A percentile compares a stretch with the other conserved stretches of the same genome.
These are phyloP conservation scores for Teratosphaeria nubilosa DNA, from an alignment of 2,329 filamentous ascomycete genomes.

Conservation along the genomic window DNA sequence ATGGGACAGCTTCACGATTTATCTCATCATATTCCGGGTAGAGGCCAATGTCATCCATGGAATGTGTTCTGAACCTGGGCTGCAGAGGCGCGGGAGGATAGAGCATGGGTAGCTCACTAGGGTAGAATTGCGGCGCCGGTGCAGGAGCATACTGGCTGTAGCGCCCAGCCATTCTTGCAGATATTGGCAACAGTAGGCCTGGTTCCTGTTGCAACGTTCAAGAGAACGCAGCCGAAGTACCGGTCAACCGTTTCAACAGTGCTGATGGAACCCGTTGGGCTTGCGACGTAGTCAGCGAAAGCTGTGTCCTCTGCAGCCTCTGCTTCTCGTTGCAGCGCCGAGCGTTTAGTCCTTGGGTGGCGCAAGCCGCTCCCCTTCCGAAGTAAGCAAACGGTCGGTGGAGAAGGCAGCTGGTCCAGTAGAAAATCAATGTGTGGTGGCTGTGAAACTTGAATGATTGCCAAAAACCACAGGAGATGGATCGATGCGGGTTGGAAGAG, in stretches of 20 bases:
- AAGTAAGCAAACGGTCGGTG: constrained; percentile 1
- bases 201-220: constrained; percentile 8
- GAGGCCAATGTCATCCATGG: constrained; percentile 23
- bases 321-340: constrained; percentile 9
- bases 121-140: constrained; percentile 23
- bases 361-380: constrained; percentile 13
- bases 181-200: constrained; percentile 9
- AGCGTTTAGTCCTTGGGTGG: constrained; percentile 12
- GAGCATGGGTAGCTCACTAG: constrained; percentile 18
- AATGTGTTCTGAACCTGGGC: constrained; percentile 12
- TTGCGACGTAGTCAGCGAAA: constrained; percentile 7
- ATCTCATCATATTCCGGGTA: constrained; percentile 24
- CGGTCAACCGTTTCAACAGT: constrained; percentile 8
- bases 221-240: constrained; percentile 4
- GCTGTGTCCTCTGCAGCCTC: constrained; percentile 7
- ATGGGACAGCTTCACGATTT: constrained; percentile 15
- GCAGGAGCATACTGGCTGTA: constrained; percentile 10
- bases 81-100: constrained; percentile 21
- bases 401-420: constrained; percentile 5
- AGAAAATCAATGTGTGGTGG: not conserved
- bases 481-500: not conserved
- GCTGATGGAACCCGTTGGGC: constrained; percentile 9
- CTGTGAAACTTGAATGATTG: not conserved
- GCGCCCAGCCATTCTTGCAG: constrained; percentile 19
- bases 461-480: not conserved